Evolutionary conservation across 257 asterid genomes (phyloP).

Genomic region (Solanum corneliomulleri): DNA sequence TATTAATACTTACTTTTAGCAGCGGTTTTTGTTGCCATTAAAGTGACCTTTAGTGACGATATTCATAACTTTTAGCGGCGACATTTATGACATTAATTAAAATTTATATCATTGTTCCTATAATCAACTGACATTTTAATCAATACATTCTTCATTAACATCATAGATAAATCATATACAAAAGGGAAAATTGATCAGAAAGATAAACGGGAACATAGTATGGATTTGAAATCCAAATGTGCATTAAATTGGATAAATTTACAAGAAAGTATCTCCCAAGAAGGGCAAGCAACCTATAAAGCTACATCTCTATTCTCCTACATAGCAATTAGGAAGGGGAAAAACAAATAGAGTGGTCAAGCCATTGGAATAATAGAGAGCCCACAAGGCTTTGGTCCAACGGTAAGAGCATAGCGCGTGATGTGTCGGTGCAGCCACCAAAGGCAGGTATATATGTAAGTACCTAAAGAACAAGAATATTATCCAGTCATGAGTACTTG

Average conservation of each 20-base stretch:
- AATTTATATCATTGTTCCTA: background rate
- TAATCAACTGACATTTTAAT: background rate
- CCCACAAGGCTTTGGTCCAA: background rate
- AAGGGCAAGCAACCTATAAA: background rate
- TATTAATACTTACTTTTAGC: no score
- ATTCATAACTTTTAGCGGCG: background rate
- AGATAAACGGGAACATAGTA: background rate
- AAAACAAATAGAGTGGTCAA: background rate
- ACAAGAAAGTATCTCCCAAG: background rate
- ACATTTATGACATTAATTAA: background rate
- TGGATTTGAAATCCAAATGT: background rate
- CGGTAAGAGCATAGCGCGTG: background rate
- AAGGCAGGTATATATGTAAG: background rate
- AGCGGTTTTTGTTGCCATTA: no score
- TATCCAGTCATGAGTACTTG: background rate
- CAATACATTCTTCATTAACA: background rate
- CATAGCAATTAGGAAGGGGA: background rate
- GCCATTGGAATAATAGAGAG: background rate
- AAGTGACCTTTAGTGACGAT: no score
- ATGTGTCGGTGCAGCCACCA: background rate
- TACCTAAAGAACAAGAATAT: background rate
- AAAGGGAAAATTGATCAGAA: background rate
- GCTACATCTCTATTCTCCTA: no score
- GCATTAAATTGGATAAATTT: background rate
- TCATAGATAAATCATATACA: background rate